Percentiles rank a stretch among this genome's conserved stretches.
phyloP scores from a whole-genome alignment of 805 yeast genomes.

The Komagataella pastoris region DNA sequence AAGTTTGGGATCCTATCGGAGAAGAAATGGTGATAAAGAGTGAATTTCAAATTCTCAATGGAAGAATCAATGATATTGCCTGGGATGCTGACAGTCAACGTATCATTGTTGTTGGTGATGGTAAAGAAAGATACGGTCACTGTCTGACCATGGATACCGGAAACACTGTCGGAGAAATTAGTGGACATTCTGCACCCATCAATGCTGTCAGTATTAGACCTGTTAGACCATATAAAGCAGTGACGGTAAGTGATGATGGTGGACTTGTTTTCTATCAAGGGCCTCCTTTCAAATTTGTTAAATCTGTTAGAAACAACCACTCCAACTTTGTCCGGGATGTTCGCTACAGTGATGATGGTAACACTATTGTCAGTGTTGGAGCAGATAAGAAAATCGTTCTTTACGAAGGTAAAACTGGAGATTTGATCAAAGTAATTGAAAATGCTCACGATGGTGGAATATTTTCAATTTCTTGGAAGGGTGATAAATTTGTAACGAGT shows the following conservation, averaged over 20 bases:
- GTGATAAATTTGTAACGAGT: conserved; percentile 56
- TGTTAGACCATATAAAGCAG: conserved; percentile 84
- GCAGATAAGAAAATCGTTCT: conserved; percentile 66
- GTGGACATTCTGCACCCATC: conserved; percentile 79
- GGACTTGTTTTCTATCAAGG: conserved; percentile 78
- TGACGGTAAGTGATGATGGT: conserved; percentile 83
- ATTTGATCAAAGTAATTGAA: conserved; percentile 39
- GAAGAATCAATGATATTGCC: conserved; percentile 68
- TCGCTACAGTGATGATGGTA: conserved; percentile 72
- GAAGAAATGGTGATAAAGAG: conserved; percentile 54
- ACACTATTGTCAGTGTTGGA: conserved; percentile 65
- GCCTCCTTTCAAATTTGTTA: conserved; percentile 84
- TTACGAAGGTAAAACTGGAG: conserved; percentile 86
- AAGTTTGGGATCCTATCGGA: conserved; percentile 68
- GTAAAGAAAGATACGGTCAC: conserved; percentile 83
- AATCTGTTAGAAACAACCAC: conserved; percentile 63
- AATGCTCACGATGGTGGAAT: conserved; percentile 62
- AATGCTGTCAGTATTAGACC: conserved; percentile 80
- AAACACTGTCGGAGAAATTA: conserved; percentile 91
- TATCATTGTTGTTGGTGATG: conserved; percentile 89
- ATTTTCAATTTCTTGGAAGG: conserved; percentile 63
- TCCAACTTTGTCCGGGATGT: conserved; percentile 72
- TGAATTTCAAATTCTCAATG: conserved; percentile 63
- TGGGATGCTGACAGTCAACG: conserved; percentile 90
- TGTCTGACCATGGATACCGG: conserved; percentile 92